These are phyloP conservation scores for Astrocystis sublimbata DNA, from an alignment of 495 filamentous ascomycete genomes.

Conservation along the genomic window DNA sequence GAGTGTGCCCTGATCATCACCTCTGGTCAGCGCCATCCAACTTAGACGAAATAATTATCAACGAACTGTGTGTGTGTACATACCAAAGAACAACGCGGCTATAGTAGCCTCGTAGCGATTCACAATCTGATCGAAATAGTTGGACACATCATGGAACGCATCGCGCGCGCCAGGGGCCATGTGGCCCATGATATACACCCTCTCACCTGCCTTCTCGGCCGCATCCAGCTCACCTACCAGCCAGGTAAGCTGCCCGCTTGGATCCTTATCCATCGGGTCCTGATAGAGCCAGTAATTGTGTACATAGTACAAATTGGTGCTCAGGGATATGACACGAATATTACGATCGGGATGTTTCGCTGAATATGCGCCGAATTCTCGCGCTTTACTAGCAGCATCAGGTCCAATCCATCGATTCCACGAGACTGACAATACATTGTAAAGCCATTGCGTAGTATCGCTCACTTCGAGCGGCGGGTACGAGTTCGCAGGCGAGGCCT, in stretches of 20 bases:
- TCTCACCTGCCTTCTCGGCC: constrained; percentile 51
- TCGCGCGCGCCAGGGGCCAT: constrained; percentile 51
- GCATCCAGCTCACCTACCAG: constrained; percentile 51
- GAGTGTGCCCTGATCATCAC: constrained; percentile 48
- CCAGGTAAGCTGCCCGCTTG: constrained; percentile 50
- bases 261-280: constrained; percentile 51
- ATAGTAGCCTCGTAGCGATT: constrained; percentile 55
- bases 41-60: background rate
- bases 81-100: constrained; percentile 55
- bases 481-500: constrained; percentile 53
- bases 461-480: constrained; percentile 43
- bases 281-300: constrained; percentile 57
- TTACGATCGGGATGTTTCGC: constrained; percentile 41
- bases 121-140: constrained; percentile 57
- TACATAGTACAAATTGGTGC: constrained; percentile 59
- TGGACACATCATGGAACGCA: constrained; percentile 52
- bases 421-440: constrained; percentile 46
- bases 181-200: constrained; percentile 57
- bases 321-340: constrained; percentile 59
- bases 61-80: background rate
- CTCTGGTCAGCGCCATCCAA: background rate
- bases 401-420: constrained; percentile 51
- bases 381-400: constrained; percentile 32
- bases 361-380: constrained; percentile 53
- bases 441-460: constrained; percentile 51